Evolutionary conservation across 1,284 basidiomycete species (phyloP).

Genomic region (Ceratorhiza oryzae-sativae): DNA sequence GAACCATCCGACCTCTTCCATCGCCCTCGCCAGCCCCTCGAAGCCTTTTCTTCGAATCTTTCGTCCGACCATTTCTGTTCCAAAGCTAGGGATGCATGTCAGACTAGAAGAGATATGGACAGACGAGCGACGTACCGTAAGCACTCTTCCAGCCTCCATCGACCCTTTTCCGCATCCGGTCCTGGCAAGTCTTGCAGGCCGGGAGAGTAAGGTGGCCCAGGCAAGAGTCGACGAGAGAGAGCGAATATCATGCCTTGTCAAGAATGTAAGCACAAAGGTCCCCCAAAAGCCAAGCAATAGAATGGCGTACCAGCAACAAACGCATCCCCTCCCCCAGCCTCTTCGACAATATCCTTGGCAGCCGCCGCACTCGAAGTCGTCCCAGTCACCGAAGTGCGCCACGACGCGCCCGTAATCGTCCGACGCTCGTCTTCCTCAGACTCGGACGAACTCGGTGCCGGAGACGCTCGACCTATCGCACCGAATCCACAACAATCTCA

Average conservation of each 20-base stretch:
- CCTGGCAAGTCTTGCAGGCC: slow-evolving; percentile 18
- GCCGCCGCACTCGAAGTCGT: slow-evolving; percentile 24
- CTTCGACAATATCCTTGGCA: slow-evolving; percentile 42
- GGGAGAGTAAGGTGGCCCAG: slow-evolving; percentile 40
- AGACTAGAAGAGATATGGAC: not conserved
- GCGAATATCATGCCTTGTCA: slow-evolving; percentile 45
- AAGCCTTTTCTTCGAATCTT: slow-evolving; percentile 41
- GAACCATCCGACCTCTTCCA: slow-evolving; percentile 44
- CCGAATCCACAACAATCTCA: too few species aligned
- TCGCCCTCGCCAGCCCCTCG: slow-evolving; percentile 41
- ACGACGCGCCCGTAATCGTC: slow-evolving; percentile 32
- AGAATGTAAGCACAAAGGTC: too few species aligned
- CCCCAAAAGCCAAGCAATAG: too few species aligned
- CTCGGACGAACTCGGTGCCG: slow-evolving; percentile 14
- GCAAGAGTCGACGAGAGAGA: slow-evolving; percentile 42
- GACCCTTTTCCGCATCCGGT: slow-evolving; percentile 38
- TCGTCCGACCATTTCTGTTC: slow-evolving; percentile 43
- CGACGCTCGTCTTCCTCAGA: slow-evolving; percentile 30
- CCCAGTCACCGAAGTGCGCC: slow-evolving; percentile 17
- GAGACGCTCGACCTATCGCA: slow-evolving; percentile 23
- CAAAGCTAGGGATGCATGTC: slow-evolving; percentile 34
- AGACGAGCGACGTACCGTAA: slow-evolving; percentile 25
- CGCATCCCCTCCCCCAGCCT: slow-evolving; percentile 42
- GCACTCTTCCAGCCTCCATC: slow-evolving; percentile 44
- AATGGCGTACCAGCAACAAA: slow-evolving; percentile 41